Evolutionary conservation across 352 stramenopile genomes (phyloP).

Genomic region (Halophytophthora batemanensis): DNA sequence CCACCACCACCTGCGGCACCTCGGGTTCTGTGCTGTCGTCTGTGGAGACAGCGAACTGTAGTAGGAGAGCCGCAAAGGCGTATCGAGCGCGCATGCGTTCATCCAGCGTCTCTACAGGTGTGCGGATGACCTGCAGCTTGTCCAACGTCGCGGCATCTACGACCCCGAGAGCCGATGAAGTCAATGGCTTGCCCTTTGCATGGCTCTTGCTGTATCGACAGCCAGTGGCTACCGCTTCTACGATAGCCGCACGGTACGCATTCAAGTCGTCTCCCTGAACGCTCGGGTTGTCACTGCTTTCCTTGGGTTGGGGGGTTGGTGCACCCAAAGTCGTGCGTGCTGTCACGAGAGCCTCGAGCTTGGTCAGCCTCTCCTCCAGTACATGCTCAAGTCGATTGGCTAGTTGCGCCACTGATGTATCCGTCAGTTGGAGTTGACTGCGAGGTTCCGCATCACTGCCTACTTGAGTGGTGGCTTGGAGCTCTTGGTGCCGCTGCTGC

Average conservation of each 20-base stretch:
- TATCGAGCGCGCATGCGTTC: constrained; percentile 27
- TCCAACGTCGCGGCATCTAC: constrained; percentile 8
- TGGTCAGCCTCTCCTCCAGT: constrained; percentile 22
- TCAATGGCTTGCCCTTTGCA: constrained; percentile 1
- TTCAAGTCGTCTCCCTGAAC: constrained; percentile 1
- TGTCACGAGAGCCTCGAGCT: constrained; percentile 23
- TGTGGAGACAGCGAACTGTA: constrained; percentile 16
- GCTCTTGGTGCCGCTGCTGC: neutral
- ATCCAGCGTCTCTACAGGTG: constrained; percentile 16
- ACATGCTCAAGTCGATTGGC: constrained; percentile 16
- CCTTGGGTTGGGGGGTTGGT: neutral
- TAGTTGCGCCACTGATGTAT: constrained; percentile 7
- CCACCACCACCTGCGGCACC: constrained; percentile 4
- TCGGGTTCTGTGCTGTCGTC: neutral
- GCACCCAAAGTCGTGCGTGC: constrained; percentile 7
- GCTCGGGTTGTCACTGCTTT: neutral
- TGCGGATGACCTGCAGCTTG: neutral
- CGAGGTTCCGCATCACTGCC: neutral
- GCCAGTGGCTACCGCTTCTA: constrained; percentile 17
- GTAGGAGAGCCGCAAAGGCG: constrained; percentile 31
- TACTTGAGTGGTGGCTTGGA: neutral
- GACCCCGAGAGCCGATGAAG: constrained; percentile 18
- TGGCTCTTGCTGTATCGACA: constrained; percentile 17
- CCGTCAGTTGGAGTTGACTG: neutral
- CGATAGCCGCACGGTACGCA: constrained; percentile 19